Conservation (phyloP, 768 basidiomycete species). For the Collybia nuda region DNA sequence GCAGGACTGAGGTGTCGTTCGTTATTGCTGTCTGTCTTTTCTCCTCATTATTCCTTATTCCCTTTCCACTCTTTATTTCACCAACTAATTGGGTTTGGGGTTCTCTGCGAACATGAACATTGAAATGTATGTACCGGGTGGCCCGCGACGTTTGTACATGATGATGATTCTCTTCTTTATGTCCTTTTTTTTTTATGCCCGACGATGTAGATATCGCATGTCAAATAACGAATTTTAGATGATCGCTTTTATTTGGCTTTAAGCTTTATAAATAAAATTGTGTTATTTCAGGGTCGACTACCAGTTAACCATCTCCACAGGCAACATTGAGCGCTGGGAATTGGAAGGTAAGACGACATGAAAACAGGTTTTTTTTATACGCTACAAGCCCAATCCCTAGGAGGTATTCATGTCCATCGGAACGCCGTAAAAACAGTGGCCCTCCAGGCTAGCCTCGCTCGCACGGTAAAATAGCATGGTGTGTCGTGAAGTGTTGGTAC, state of each 20-base stretch:
- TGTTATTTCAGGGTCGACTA: too few species aligned
- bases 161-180: too few species aligned
- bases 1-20: conserved; percentile 5
- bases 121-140: too few species aligned
- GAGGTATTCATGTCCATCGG: neutral
- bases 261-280: neutral
- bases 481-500: neutral
- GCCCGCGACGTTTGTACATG: too few species aligned
- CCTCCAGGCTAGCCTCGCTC: neutral
- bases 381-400: too few species aligned
- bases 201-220: too few species aligned
- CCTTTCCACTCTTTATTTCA: conserved; percentile 3
- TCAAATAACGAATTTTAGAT: too few species aligned
- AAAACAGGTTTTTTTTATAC: neutral
- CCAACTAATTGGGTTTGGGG: neutral
- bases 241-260: neutral
- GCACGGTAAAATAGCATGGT: neutral
- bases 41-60: too few species aligned
- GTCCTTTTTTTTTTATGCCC: too few species aligned
- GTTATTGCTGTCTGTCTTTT: neutral
- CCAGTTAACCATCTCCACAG: neutral
- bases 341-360: neutral
- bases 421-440: neutral
- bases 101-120: too few species aligned
- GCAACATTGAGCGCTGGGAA: conserved; percentile 9